Percentiles rank a stretch among this genome's conserved stretches.
These are phyloP conservation scores for Bromus sterilis DNA, from an alignment of 176 grass and related monocot genomes.

Conservation along the genomic window DNA sequence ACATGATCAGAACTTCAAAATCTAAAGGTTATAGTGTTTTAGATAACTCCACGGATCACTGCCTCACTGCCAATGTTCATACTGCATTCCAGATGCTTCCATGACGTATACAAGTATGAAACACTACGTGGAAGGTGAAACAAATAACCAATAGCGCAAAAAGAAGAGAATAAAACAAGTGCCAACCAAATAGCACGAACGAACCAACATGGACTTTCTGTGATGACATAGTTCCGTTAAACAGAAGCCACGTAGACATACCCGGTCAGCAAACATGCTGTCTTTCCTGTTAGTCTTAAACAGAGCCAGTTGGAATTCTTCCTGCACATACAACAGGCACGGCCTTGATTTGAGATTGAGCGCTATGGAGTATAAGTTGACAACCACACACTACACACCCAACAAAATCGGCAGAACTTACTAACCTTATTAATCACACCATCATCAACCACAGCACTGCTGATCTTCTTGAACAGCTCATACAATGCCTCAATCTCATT, in stretches of 20 bases:
- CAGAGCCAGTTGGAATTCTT: slow-evolving; percentile 79
- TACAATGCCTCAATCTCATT: slow-evolving; percentile 88
- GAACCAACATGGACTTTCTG: neutral
- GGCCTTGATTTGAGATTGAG: neutral
- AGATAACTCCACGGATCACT: neutral
- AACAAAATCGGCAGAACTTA: neutral
- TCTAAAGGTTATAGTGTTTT: neutral
- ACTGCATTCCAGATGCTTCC: neutral
- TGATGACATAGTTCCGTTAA: neutral
- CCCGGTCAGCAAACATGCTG: slow-evolving; percentile 84
- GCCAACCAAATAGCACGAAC: neutral
- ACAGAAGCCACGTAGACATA: slow-evolving; percentile 24
- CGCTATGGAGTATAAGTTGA: neutral
- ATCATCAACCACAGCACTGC: slow-evolving; percentile 75
- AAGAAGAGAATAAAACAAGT: neutral
- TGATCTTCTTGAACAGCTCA: slow-evolving; percentile 94
- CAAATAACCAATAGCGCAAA: neutral
- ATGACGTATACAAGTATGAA: neutral
- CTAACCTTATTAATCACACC: slow-evolving; percentile 71
- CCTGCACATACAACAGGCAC: slow-evolving; percentile 34
- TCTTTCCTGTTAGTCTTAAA: slow-evolving; percentile 83
- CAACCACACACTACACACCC: neutral
- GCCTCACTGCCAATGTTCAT: neutral
- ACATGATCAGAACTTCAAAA: neutral
- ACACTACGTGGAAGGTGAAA: neutral